A percentile compares a stretch with the other conserved stretches of the same genome.
Conservation (phyloP, 2,329 filamentous ascomycete species). For the Cytospora mali region DNA sequence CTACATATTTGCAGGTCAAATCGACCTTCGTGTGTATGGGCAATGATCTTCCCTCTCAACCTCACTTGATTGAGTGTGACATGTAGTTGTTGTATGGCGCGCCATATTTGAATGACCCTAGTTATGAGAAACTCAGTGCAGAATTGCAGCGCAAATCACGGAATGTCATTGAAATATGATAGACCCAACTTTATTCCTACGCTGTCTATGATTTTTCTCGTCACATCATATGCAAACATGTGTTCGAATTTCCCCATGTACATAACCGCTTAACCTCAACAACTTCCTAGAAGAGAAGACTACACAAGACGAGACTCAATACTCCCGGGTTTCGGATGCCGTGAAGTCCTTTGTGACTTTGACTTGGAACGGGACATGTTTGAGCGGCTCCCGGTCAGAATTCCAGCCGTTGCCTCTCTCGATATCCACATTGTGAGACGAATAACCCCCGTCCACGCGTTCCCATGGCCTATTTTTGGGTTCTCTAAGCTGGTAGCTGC, state of each 20-base stretch:
- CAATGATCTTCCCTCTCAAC: neutral
- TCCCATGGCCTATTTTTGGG: slow-evolving; percentile 4
- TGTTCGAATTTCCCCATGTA: no score
- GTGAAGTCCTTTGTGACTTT: slow-evolving; percentile 3
- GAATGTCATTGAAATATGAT: no score
- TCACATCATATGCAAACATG: no score
- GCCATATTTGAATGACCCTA: neutral
- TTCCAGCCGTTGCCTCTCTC: neutral
- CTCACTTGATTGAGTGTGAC: no score
- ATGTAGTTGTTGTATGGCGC: no score
- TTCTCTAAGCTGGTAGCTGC: neutral
- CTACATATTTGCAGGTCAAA: neutral
- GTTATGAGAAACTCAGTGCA: neutral
- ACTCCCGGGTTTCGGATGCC: neutral
- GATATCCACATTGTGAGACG: slow-evolving; percentile 4
- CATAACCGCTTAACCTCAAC: no score
- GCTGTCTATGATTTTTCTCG: no score
- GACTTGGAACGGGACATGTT: slow-evolving; percentile 4
- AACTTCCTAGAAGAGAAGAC: neutral
- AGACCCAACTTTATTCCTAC: no score
- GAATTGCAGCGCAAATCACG: neutral
- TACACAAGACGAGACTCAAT: neutral
- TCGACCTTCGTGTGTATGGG: neutral
- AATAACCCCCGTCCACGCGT: neutral
- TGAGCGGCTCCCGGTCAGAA: slow-evolving; percentile 1